Conservation (phyloP, 176 grass and related monocot species). For the Echinochloa phyllopogon region DNA sequence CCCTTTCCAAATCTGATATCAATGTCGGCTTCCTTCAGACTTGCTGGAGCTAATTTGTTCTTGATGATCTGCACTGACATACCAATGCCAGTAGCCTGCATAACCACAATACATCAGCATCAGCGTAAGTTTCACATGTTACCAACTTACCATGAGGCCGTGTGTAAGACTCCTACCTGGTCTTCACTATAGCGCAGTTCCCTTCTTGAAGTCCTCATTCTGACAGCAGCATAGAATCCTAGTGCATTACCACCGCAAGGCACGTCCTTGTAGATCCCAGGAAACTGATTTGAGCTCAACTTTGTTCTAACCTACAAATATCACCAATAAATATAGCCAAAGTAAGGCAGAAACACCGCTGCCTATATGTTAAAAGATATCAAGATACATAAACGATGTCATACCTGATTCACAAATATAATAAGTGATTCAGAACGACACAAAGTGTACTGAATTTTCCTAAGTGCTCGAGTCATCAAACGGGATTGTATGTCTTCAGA, state of each 20-base stretch:
- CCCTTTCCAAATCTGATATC: conserved; percentile 83
- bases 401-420: conserved; percentile 97
- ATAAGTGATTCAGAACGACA: conserved; percentile 73
- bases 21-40: conserved; percentile 73
- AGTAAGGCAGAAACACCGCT: background rate
- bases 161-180: conserved; percentile 48
- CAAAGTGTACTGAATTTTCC: conserved; percentile 86
- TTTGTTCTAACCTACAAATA: conserved; percentile 74
- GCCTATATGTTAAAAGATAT: background rate
- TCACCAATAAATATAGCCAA: conserved; percentile 29
- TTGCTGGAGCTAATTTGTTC: conserved; percentile 84
- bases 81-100: conserved; percentile 73
- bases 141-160: background rate
- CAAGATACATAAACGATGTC: conserved; percentile 4
- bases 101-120: background rate
- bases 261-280: conserved; percentile 62
- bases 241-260: conserved; percentile 85
- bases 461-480: conserved; percentile 89
- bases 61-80: conserved; percentile 83
- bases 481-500: conserved; percentile 70
- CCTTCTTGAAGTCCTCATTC: conserved; percentile 89
- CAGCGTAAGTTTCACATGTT: background rate
- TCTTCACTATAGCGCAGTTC: conserved; percentile 64
- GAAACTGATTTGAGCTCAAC: conserved; percentile 30
- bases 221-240: conserved; percentile 89